phyloP scores from a whole-genome alignment of 2,329 filamentous ascomycete genomes.

The Amauroascus verrucosus region DNA sequence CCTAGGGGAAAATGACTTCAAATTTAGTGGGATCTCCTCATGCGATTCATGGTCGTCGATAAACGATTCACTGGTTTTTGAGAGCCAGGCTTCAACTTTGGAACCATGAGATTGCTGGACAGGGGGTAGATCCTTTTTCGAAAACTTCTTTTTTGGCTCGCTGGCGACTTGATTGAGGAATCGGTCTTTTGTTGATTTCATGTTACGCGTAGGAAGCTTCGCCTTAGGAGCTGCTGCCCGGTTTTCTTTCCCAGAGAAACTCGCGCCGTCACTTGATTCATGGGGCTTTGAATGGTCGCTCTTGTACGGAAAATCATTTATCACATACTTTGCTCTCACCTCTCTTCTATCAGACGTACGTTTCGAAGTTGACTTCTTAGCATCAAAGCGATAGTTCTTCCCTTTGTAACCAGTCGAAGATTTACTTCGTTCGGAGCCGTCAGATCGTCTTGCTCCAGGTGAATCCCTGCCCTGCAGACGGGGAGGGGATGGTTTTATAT shows the following conservation, averaged over 20 bases:
- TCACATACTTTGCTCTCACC: constrained; percentile 10
- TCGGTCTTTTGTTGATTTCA: constrained; percentile 32
- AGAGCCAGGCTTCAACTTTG: constrained; percentile 54
- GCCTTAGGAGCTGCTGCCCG: constrained; percentile 26
- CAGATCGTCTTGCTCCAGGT: constrained; percentile 17
- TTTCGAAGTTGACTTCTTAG: background rate
- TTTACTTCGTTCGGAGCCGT: background rate
- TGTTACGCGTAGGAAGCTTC: constrained; percentile 17
- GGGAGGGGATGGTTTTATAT: constrained; percentile 22
- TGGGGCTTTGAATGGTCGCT: constrained; percentile 2
- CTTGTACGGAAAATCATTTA: constrained; percentile 11
- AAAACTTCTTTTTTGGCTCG: constrained; percentile 38
- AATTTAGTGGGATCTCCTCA: constrained; percentile 16
- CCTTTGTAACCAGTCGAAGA: background rate
- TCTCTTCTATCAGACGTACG: constrained; percentile 4
- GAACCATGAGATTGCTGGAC: constrained; percentile 34
- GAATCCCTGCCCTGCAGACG: constrained; percentile 19
- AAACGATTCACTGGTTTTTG: constrained; percentile 47
- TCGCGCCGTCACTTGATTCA: constrained; percentile 26
- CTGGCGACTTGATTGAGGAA: constrained; percentile 37
- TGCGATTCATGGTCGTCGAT: constrained; percentile 31
- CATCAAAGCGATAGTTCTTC: background rate
- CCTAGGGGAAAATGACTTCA: constrained; percentile 6
- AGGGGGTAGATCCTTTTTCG: constrained; percentile 34
- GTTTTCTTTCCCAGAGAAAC: constrained; percentile 32